Evolutionary conservation across 345 rosid genomes (phyloP).

Genomic region (Tarenaya hassleriana): DNA sequence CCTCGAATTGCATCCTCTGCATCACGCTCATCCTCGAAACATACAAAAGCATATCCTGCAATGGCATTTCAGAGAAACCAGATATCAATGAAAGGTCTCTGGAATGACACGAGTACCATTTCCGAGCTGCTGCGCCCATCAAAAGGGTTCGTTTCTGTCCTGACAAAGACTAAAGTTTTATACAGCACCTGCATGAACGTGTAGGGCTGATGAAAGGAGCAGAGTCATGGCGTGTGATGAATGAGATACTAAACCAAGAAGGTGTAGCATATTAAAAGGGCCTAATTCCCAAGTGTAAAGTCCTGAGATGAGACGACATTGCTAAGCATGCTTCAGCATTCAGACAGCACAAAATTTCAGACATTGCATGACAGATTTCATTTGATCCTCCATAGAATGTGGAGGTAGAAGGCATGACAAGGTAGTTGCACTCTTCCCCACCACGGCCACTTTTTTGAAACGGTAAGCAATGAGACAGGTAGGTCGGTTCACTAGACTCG

Average conservation of each 20-base stretch:
- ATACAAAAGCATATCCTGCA: conserved; percentile 77
- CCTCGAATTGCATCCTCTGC: conserved; percentile 64
- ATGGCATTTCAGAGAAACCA: conserved; percentile 15
- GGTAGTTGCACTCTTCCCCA: conserved; percentile 37
- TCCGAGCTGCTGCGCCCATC: not conserved
- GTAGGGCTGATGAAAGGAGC: too few species aligned
- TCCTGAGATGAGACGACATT: too few species aligned
- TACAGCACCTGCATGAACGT: conserved; percentile 68
- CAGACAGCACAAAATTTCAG: conserved; percentile 47
- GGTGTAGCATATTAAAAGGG: conserved; percentile 38
- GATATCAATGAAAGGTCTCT: too few species aligned
- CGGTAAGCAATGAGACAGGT: conserved; percentile 40
- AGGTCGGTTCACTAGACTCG: conserved; percentile 48
- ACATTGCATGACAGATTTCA: conserved; percentile 58
- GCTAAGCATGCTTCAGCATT: too few species aligned
- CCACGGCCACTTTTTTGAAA: conserved; percentile 36
- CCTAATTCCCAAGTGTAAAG: conserved; percentile 52
- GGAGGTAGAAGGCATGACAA: conserved; percentile 40
- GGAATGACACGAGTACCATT: too few species aligned
- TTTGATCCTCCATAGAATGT: conserved; percentile 44
- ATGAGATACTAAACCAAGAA: too few species aligned
- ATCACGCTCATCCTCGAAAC: conserved; percentile 69
- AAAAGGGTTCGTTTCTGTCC: conserved; percentile 28
- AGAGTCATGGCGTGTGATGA: too few species aligned
- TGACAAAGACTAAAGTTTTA: conserved; percentile 27